Percentiles rank a stretch among this genome's conserved stretches.
These are phyloP conservation scores for Tolypocladium capitatum DNA, from an alignment of 2,329 filamentous ascomycete species.

Conservation along the genomic window DNA sequence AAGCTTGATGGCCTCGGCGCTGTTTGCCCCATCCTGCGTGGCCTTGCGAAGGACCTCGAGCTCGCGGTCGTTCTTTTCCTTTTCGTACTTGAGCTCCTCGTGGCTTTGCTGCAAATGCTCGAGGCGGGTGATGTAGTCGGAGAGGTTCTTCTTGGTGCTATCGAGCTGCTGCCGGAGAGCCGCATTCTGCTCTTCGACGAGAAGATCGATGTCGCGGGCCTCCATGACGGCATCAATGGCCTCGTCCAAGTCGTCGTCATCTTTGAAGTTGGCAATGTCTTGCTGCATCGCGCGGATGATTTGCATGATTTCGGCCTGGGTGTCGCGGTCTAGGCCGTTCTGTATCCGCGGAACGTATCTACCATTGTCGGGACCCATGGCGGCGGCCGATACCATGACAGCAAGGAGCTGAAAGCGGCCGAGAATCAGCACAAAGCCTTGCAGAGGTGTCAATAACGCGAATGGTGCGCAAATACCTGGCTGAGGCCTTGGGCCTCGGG, in stretches of 20 bases:
- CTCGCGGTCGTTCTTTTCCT: slow-evolving; percentile 42
- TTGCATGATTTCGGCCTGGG: slow-evolving; percentile 31
- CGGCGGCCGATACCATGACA: slow-evolving; percentile 46
- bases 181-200: slow-evolving; percentile 42
- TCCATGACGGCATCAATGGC: slow-evolving; percentile 26
- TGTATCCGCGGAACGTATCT: slow-evolving; percentile 37
- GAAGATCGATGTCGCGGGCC: slow-evolving; percentile 39
- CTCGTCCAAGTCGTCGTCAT: slow-evolving; percentile 25
- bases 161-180: slow-evolving; percentile 38
- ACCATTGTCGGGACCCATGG: slow-evolving; percentile 43
- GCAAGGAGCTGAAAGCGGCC: slow-evolving; percentile 38
- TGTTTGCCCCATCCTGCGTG: slow-evolving; percentile 38
- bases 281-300: slow-evolving; percentile 29
- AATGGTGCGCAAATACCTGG: slow-evolving; percentile 26
- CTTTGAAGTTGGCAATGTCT: slow-evolving; percentile 21
- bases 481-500: slow-evolving; percentile 40
- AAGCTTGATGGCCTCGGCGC: slow-evolving; percentile 36
- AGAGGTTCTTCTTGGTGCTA: slow-evolving; percentile 40
- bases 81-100: slow-evolving; percentile 51
- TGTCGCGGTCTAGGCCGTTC: slow-evolving; percentile 25
- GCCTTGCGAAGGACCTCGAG: slow-evolving; percentile 36
- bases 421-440: background rate
- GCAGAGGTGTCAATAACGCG: background rate
- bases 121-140: slow-evolving; percentile 44
- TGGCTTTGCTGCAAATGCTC: slow-evolving; percentile 48